These are phyloP conservation scores for Clonostachys rhizophaga DNA, from an alignment of 2,329 filamentous ascomycete species.

Conservation along the genomic window DNA sequence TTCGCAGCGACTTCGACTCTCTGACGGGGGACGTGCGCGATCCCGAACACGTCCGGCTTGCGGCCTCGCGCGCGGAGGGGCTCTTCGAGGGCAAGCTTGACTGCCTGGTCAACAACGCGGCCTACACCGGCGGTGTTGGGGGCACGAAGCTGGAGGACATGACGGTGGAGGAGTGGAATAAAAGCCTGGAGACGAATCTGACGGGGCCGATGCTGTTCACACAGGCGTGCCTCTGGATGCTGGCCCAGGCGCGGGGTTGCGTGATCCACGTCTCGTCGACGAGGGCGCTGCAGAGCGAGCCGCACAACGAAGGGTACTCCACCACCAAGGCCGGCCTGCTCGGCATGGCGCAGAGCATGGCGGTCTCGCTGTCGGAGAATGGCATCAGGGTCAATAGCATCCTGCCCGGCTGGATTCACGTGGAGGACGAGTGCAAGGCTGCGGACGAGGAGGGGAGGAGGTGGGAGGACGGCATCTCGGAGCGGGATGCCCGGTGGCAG, in stretches of 20 bases:
- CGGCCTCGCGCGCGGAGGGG: conserved; percentile 15
- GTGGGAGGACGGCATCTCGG: conserved; percentile 40
- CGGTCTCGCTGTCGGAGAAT: conserved; percentile 33
- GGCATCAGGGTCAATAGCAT: conserved; percentile 42
- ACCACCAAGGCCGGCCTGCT: conserved; percentile 44
- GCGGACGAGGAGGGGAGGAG: conserved; percentile 25
- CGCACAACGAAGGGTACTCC: conserved; percentile 42
- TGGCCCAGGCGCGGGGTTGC: conserved; percentile 12
- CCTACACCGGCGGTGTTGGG: conserved; percentile 25
- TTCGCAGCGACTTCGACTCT: conserved; percentile 11
- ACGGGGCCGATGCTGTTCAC: conserved; percentile 24
- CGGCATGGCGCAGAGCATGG: conserved; percentile 42
- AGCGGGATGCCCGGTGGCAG: conserved; percentile 42
- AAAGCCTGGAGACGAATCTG: conserved; percentile 26
- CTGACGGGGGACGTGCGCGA: conserved; percentile 21
- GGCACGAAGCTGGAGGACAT: conserved; percentile 17
- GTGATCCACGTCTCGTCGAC: conserved; percentile 45
- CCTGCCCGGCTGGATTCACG: conserved; percentile 46
- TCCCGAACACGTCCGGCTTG: conserved; percentile 18
- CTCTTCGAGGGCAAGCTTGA: conserved; percentile 29
- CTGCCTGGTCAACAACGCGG: conserved; percentile 35
- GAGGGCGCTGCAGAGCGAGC: conserved; percentile 40
- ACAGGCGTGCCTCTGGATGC: conserved; percentile 17
- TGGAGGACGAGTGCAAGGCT: conserved; percentile 24
- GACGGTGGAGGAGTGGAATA: conserved; percentile 28